phyloP scores from a whole-genome alignment of 768 basidiomycete genomes.

The Chalciporus pseudorubinellus region DNA sequence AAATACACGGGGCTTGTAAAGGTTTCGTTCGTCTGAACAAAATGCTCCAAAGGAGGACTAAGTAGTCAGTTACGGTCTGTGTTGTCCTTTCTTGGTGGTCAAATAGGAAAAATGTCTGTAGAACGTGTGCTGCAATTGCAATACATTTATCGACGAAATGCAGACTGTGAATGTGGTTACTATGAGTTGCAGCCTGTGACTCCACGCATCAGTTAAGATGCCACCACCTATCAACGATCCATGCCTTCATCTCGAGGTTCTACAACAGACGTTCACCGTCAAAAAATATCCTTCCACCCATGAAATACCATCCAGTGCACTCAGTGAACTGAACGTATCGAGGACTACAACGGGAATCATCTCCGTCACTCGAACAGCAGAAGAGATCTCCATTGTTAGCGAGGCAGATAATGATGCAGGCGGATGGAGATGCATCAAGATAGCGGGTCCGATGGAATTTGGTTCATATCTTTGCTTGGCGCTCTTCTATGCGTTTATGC shows the following conservation, averaged over 20 bases:
- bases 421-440: slow-evolving; percentile 59
- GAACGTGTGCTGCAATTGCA: not conserved
- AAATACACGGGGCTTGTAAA: slow-evolving; percentile 10
- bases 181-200: not conserved
- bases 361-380: slow-evolving; percentile 56
- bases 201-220: slow-evolving; percentile 20
- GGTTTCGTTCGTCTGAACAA: not conserved
- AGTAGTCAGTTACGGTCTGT: not conserved
- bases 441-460: slow-evolving; percentile 67
- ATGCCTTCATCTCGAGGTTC: slow-evolving; percentile 47
- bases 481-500: not conserved
- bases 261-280: slow-evolving; percentile 43
- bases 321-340: slow-evolving; percentile 31
- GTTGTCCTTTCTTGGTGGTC: not conserved
- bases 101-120: too few relatives aligned
- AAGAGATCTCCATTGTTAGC: slow-evolving; percentile 63
- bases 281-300: slow-evolving; percentile 38
- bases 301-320: slow-evolving; percentile 29
- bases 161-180: too few relatives aligned
- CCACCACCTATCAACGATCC: slow-evolving; percentile 46
- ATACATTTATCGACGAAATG: not conserved
- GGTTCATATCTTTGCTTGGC: slow-evolving; percentile 31
- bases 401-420: slow-evolving; percentile 40
- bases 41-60: slow-evolving; percentile 42
- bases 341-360: slow-evolving; percentile 38